A percentile compares a stretch with the other conserved stretches of the same genome.
These are phyloP conservation scores for Pleoardoris graminearum DNA, from an alignment of 2,329 filamentous ascomycete genomes.

Conservation along the genomic window DNA sequence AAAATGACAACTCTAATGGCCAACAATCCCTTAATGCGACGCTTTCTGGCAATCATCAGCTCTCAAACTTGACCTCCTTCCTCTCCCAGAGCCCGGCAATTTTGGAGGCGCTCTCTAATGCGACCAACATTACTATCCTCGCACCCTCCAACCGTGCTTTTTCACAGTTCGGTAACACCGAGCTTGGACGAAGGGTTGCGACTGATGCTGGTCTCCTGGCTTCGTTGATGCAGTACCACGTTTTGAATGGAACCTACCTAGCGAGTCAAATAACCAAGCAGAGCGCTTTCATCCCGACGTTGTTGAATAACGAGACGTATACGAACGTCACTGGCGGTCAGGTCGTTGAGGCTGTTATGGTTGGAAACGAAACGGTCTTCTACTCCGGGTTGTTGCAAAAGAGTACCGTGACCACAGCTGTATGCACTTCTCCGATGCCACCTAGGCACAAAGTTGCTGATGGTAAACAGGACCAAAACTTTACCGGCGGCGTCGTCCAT, in stretches of 20 bases:
- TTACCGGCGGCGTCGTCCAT: slow-evolving; percentile 52
- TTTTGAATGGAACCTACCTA: slow-evolving; percentile 57
- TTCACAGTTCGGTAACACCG: slow-evolving; percentile 42
- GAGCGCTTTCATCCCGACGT: slow-evolving; percentile 52
- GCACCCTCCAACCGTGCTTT: slow-evolving; percentile 61
- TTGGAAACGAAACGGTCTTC: slow-evolving; percentile 53
- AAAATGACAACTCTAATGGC: slow-evolving; percentile 21
- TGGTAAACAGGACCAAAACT: slow-evolving; percentile 45
- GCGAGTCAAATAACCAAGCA: slow-evolving; percentile 44
- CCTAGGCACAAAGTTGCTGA: neutral
- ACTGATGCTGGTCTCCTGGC: slow-evolving; percentile 40
- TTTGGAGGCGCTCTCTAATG: slow-evolving; percentile 41
- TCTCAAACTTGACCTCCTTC: slow-evolving; percentile 42
- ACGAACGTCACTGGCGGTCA: slow-evolving; percentile 65
- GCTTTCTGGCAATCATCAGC: slow-evolving; percentile 29
- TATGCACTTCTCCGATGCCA: slow-evolving; percentile 37
- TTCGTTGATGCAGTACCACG: slow-evolving; percentile 61
- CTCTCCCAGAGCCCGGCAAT: slow-evolving; percentile 45
- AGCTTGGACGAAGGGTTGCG: slow-evolving; percentile 33
- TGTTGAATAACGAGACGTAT: slow-evolving; percentile 57
- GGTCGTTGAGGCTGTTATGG: slow-evolving; percentile 53
- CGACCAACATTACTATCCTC: slow-evolving; percentile 60
- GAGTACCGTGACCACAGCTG: slow-evolving; percentile 54
- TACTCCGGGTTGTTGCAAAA: slow-evolving; percentile 57
- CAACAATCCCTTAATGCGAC: slow-evolving; percentile 35